Conservation (phyloP, 371 early-diverging fungal genomes). For the Mucor mucedo region DNA sequence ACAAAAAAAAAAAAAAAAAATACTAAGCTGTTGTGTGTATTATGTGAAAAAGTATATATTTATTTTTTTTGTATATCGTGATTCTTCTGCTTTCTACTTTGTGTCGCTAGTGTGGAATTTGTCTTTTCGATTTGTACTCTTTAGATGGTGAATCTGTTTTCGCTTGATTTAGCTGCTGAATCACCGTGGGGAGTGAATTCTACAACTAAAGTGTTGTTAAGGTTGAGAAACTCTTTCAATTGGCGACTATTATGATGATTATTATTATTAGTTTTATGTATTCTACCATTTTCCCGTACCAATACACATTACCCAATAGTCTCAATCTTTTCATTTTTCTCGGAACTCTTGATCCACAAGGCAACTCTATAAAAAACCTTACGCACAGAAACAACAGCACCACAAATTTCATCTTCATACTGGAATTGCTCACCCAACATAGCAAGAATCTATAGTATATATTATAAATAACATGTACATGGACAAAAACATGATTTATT, state of each 20-base stretch:
- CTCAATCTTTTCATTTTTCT: conserved; percentile 61
- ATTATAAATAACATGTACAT: conserved; percentile 1
- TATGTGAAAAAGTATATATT: conserved; percentile 1
- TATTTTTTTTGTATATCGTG: conserved; percentile 2
- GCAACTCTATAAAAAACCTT: conserved; percentile 83
- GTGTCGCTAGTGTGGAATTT: not conserved
- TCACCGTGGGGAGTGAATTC: conserved; percentile 43
- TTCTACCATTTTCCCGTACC: conserved; percentile 7
- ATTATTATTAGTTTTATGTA: not conserved
- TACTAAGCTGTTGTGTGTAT: not conserved
- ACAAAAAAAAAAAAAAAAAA: not conserved
- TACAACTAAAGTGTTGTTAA: conserved; percentile 19
- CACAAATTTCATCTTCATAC: conserved; percentile 86
- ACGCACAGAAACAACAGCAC: conserved; percentile 88
- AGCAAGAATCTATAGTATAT: conserved; percentile 74
- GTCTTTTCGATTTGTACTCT: not conserved
- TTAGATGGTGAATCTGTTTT: conserved; percentile 33
- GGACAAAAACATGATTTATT: not conserved
- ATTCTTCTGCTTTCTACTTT: not conserved
- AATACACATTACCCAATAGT: conserved; percentile 60
- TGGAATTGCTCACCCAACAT: conserved; percentile 90
- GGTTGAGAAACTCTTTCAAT: conserved; percentile 54
- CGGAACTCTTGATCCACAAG: conserved; percentile 85
- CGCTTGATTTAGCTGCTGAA: conserved; percentile 29
- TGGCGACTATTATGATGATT: conserved; percentile 43